phyloP scores from a whole-genome alignment of 331 rosid species.

The Malus hybrid region DNA sequence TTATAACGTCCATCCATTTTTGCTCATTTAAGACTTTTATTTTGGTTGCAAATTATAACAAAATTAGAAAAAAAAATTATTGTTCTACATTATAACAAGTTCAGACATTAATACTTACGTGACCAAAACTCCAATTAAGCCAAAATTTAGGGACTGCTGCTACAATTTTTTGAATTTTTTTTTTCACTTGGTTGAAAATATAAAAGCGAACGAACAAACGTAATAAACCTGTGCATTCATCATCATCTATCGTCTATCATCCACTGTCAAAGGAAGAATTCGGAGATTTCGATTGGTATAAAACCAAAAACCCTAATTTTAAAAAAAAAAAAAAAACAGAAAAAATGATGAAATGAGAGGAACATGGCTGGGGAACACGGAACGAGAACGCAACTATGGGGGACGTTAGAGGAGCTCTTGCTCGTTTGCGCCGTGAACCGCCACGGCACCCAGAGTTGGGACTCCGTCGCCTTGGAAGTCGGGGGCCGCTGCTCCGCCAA shows the following conservation, averaged over 20 bases:
- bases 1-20: too few species aligned
- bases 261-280: background rate
- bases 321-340: background rate
- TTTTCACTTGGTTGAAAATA: background rate
- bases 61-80: too few species aligned
- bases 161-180: too few species aligned
- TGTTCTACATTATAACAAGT: too few species aligned
- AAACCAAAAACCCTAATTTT: conserved; percentile 37
- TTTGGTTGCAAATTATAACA: too few species aligned
- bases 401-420: conserved; percentile 49
- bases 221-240: background rate
- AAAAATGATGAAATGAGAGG: conserved; percentile 22
- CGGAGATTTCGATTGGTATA: background rate
- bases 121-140: too few species aligned
- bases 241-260: background rate
- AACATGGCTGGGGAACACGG: conserved; percentile 39
- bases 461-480: conserved; percentile 39
- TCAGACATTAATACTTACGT: too few species aligned
- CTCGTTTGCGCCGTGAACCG: conserved; percentile 47
- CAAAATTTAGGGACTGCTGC: too few species aligned
- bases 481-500: conserved; percentile 12
- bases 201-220: conserved; percentile 5
- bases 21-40: too few species aligned
- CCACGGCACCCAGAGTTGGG: conserved; percentile 41
- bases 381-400: conserved; percentile 41